Evolutionary conservation across 2,329 filamentous ascomycete species (phyloP), one percentile per base, ranked within the genome.

Genomic region (Pseudocercospora vitis): DNA sequence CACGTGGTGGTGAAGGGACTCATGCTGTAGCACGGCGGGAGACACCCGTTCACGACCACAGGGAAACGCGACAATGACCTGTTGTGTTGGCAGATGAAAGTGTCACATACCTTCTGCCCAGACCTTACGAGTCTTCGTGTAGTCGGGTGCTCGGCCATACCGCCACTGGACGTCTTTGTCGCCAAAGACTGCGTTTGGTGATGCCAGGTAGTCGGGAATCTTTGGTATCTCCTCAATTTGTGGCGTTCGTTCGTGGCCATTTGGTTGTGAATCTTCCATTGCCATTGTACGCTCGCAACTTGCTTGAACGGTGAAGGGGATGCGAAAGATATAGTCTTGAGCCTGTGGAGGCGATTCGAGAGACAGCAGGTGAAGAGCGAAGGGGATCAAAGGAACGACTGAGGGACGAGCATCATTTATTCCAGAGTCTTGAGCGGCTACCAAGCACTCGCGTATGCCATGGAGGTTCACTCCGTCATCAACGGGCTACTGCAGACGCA

Each of bases 101-200:
- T 16, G 45, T 32, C 28, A 40, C 78, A 70, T 68, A 86, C 84
- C 82, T 63, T 83, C 74, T 58, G 74, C 72, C 66, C 77, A 87
- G 37, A 82, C 75, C 53, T 78, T 76, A 31, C 84, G 75, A 2
- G 84, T 87, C 65, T 83, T 84, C 31, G 75, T 76, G 68, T 87
- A 87, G 65, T 87, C 83, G 1, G 84, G 84, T 33, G 81, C 75
- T 50, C 71, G 70, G 7, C 81, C 81, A 68, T 85, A 81, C 40
- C 84, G 74, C 84, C 84, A 87, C 50, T 76, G 73, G 8, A 78
- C 80, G 8, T 76, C 68, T 44, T 66, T 62, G 58, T 84, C 81
- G 48, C 76, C 75, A 47, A 83, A 73, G 40, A 83, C 80, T 19
- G 82, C 81, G 65, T 85, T 78, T 0, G 80, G 77, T 58, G 82